Evolutionary conservation across 495 filamentous ascomycete genomes (phyloP).

Genomic region (Xylaria intraflava): DNA sequence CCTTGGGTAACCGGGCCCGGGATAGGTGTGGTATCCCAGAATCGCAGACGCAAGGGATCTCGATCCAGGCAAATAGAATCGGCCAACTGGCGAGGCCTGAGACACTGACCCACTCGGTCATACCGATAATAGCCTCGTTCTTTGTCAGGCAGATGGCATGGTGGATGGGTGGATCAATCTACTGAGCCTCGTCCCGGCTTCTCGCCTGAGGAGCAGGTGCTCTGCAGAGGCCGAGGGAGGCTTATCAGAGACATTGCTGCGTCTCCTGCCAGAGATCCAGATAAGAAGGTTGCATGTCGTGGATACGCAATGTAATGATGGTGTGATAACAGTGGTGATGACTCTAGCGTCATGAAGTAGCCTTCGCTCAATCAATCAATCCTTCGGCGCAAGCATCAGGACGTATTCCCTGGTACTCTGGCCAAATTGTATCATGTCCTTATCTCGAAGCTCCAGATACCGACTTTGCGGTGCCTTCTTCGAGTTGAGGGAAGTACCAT

Average conservation of each 20-base stretch:
- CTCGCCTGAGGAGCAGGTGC: background rate
- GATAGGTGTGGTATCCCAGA: background rate
- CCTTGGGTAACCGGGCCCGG: conserved; percentile 2
- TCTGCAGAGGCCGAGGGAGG: background rate
- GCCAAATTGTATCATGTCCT: conserved; percentile 85
- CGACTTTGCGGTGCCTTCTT: conserved; percentile 64
- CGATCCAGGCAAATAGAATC: conserved; percentile 8
- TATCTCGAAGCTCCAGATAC: conserved; percentile 80
- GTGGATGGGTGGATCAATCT: background rate
- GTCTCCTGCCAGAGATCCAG: background rate
- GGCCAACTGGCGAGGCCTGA: conserved; percentile 10
- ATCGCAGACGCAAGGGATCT: background rate
- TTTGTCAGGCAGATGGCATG: background rate
- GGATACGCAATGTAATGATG: background rate
- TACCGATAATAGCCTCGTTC: conserved; percentile 24
- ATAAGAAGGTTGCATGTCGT: background rate
- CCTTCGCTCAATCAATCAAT: no score
- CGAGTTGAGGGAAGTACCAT: conserved; percentile 79
- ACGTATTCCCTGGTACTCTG: conserved; percentile 83
- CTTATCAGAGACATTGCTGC: background rate
- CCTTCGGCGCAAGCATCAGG: conserved; percentile 58
- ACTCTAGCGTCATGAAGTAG: background rate
- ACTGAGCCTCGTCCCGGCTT: background rate
- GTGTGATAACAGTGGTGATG: background rate
- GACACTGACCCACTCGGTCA: conserved; percentile 19